A percentile compares a stretch with the other conserved stretches of the same genome.
Conservation (phyloP, 2,329 filamentous ascomycete species). For the Colletotrichum neosansevieriae region DNA sequence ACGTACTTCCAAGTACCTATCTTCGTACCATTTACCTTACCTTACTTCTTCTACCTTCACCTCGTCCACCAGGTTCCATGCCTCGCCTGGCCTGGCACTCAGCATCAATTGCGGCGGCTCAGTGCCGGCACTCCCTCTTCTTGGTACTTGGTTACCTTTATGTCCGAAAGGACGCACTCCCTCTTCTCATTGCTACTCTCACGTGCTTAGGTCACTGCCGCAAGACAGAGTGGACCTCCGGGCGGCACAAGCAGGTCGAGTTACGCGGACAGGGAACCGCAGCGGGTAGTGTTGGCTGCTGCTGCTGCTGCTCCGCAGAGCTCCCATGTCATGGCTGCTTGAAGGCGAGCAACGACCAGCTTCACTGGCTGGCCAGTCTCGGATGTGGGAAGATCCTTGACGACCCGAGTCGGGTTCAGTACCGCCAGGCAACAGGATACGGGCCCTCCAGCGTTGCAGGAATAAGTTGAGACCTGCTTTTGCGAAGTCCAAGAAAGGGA, state of each 20-base stretch:
- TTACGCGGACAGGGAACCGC: conserved; percentile 33
- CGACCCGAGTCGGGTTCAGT: conserved; percentile 10
- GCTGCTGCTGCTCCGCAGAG: too few relatives aligned
- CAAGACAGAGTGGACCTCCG: conserved; percentile 2
- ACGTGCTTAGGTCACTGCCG: conserved; percentile 11
- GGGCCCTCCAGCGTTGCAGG: conserved; percentile 19
- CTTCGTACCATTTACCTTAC: background rate
- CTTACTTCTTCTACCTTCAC: background rate
- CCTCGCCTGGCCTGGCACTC: background rate
- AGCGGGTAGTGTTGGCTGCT: too few relatives aligned
- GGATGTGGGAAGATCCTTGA: conserved; percentile 24
- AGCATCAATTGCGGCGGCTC: background rate
- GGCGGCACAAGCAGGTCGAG: conserved; percentile 22
- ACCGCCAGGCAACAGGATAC: conserved; percentile 30
- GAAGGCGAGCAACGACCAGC: conserved; percentile 1
- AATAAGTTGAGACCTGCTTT: conserved; percentile 31
- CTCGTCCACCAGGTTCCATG: background rate
- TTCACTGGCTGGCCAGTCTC: background rate
- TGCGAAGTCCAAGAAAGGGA: background rate
- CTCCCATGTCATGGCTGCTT: too few relatives aligned
- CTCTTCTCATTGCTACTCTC: background rate
- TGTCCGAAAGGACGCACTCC: too few relatives aligned
- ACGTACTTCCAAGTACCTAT: background rate
- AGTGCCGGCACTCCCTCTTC: background rate
- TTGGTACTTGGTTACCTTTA: too few relatives aligned